These are phyloP conservation scores for Arthromyces matolae DNA, from an alignment of 768 basidiomycete species.

Conservation along the genomic window DNA sequence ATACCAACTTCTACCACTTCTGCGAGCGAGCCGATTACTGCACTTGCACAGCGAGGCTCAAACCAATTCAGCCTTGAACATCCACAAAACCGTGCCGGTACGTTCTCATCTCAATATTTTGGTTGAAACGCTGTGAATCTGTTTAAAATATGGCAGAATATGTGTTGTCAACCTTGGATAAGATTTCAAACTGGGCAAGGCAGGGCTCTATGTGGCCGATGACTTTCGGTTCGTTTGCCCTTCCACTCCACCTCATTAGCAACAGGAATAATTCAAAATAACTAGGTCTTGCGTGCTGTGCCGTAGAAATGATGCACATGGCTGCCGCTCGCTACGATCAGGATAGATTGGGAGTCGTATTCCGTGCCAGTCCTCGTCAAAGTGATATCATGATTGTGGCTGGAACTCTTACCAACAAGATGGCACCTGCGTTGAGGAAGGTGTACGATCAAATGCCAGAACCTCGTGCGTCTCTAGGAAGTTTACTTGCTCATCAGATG, in stretches of 20 bases:
- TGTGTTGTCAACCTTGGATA: constrained; percentile 93
- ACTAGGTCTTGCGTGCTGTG: constrained; percentile 95
- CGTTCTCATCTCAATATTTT: constrained; percentile 14
- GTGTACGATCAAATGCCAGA: constrained; percentile 99
- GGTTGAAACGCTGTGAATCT: not conserved
- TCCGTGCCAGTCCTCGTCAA: constrained; percentile 98
- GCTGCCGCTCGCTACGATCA: constrained; percentile 98
- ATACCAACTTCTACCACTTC: constrained; percentile 39
- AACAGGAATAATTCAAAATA: constrained; percentile 5
- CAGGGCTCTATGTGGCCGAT: constrained; percentile 99
- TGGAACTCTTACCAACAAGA: constrained; percentile 98
- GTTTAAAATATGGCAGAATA: constrained; percentile 60
- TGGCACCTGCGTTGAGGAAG: constrained; percentile 96
- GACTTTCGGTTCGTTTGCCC: constrained; percentile 69
- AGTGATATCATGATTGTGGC: constrained; percentile 99
- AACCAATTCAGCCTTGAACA: constrained; percentile 85
- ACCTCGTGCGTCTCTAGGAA: constrained; percentile 55
- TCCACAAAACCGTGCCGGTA: constrained; percentile 88
- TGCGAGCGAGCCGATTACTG: constrained; percentile 58
- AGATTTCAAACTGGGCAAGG: constrained; percentile 94
- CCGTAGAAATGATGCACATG: constrained; percentile 99
- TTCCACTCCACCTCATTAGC: not conserved
- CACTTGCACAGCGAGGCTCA: constrained; percentile 71
- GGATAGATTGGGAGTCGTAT: constrained; percentile 94
- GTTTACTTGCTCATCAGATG: constrained; percentile 3